phyloP scores from a whole-genome alignment of 108 stramenopile genomes.

The Cyclotella sp. region DNA sequence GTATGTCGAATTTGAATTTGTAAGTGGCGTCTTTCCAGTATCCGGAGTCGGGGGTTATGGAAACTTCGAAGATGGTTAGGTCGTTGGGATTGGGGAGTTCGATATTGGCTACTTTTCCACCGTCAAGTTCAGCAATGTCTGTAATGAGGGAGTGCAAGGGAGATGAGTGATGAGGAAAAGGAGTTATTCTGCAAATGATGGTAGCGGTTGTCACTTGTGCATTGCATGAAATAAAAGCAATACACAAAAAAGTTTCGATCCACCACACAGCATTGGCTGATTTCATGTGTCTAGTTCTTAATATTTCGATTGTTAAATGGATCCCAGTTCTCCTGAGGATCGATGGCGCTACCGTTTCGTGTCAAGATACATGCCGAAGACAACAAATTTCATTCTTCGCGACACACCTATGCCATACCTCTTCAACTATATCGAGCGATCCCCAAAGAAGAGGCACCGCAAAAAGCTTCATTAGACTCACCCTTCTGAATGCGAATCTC shows the following conservation, averaged over 20 bases:
- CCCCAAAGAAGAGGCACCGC: not conserved
- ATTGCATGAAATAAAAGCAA: too few relatives aligned
- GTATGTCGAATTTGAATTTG: constrained; percentile 94
- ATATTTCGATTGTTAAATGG: not conserved
- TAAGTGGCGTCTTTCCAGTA: constrained; percentile 97
- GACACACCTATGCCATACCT: not conserved
- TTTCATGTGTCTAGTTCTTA: too few relatives aligned
- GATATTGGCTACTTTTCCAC: constrained; percentile 96
- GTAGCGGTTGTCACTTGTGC: not conserved
- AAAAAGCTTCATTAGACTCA: constrained; percentile 29
- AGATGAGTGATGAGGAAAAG: too few relatives aligned
- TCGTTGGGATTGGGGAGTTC: constrained; percentile 96
- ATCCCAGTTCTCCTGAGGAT: not conserved
- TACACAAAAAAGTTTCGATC: too few relatives aligned
- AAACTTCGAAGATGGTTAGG: constrained; percentile 91
- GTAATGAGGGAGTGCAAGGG: not conserved
- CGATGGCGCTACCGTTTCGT: too few relatives aligned
- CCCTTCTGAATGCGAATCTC: constrained; percentile 99
- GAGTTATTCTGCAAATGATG: not conserved
- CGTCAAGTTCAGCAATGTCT: constrained; percentile 99
- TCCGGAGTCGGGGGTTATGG: constrained; percentile 91
- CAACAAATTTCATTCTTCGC: not conserved
- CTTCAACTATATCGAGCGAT: not conserved
- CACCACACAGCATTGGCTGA: too few relatives aligned
- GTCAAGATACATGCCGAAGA: not conserved